Base-by-base conservation (phyloP, 179 eudicot species). In the Vitellaria paradoxa region DNA sequence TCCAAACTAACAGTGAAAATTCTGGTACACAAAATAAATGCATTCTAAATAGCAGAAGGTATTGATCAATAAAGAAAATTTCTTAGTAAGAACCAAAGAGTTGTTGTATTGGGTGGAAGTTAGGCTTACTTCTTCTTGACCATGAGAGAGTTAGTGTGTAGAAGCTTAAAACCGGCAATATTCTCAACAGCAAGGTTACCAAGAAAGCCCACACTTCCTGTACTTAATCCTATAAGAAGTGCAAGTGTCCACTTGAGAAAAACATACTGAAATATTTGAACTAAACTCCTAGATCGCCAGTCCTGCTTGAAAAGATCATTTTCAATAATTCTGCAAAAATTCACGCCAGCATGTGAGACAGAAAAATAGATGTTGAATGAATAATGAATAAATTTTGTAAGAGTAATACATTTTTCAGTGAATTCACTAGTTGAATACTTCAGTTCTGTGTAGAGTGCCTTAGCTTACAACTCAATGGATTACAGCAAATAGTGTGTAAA, bases 221-320 rank as follows among this genome's bases (percentile, higher is more conserved):
- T 91, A 74, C 76, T 57, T 6, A 93, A 79, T 81, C 98, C 99
- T 59, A 95, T 90, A 68, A 95, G 93, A 71, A 93, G 91, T 46
- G 87, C 97, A 73, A 95, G 88, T 52, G 87, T 88, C 99, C 99
- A 95, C 82, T 95, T 95, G 30, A 95, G 89, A 79, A 93, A 84
- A 9, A 95, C 78, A 84, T 93, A 95, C 82, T 91, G 97, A 85
- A 81, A 84, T 70, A 95, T 95, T 85, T 91, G 89, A 68, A 87
- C 76, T 87, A 78, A 90, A 74, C 88, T 91, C 82, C 92, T 88
- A 65, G 98, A 90, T 70, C 99, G 91, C 99, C 99, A 95, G 75
- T 95, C 99, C 86, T 95, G 95, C 89, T 93, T 95, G 76, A 93
- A 90, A 65, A 95, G 84, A 49, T 95, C 97, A 81, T 95, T 95